Evolutionary conservation across 2,329 filamentous ascomycete genomes (phyloP).

Genomic region (Emmonsia crescens): DNA sequence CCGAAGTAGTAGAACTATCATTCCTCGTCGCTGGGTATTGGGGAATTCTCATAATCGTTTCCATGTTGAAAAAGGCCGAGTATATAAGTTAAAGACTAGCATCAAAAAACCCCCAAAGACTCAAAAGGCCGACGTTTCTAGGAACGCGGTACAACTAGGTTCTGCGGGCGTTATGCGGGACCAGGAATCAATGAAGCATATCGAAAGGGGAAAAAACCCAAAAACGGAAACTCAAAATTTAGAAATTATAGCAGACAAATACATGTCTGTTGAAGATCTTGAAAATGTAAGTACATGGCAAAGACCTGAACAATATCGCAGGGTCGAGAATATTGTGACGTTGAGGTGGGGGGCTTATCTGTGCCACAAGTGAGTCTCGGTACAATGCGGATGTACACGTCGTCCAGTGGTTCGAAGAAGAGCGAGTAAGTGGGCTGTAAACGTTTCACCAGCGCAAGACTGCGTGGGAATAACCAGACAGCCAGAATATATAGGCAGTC

Average conservation of each 20-base stretch:
- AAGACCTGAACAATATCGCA: not conserved
- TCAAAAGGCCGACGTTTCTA: not conserved
- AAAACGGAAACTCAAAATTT: not conserved
- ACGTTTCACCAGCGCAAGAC: not conserved
- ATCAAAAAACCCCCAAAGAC: not conserved
- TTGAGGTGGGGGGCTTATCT: not conserved
- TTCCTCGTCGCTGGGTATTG: not conserved
- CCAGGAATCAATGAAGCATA: not conserved
- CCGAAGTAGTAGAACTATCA: slow-evolving; percentile 19
- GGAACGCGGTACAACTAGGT: not conserved
- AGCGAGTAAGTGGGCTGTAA: not conserved
- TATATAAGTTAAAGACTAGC: not conserved
- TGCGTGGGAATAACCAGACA: not conserved
- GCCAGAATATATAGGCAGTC: not conserved
- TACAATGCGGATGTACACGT: not conserved
- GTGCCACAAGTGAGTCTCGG: not conserved
- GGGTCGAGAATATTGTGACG: not conserved
- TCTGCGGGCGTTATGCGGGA: not conserved
- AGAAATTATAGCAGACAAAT: not conserved
- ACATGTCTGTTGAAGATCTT: not conserved
- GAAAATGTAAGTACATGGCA: not conserved
- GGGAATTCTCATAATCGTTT: not conserved
- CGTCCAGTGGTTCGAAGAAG: not conserved
- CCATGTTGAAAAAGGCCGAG: not conserved
- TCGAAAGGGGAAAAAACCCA: not conserved